Conservation (phyloP, 768 basidiomycete species). For the Pisolithus tinctorius region DNA sequence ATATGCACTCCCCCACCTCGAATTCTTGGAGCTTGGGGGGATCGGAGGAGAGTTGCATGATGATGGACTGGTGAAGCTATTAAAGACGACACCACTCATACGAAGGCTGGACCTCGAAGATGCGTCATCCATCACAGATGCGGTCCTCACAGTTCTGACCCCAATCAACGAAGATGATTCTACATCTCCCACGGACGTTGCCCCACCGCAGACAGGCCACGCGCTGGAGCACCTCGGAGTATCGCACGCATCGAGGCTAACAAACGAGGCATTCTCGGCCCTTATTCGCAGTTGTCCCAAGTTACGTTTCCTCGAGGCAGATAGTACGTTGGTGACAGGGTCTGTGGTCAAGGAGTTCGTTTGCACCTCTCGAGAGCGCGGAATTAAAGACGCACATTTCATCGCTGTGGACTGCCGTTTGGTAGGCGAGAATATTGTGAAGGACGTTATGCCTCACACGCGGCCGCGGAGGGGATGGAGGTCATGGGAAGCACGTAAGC, state of each 20-base stretch:
- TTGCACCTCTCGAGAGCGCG: conserved; percentile 41
- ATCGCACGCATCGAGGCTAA: conserved; percentile 59
- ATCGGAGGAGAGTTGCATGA: conserved; percentile 65
- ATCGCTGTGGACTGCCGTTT: conserved; percentile 74
- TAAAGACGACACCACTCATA: conserved; percentile 64
- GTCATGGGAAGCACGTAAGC: conserved; percentile 61
- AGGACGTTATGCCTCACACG: conserved; percentile 50
- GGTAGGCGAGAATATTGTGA: conserved; percentile 53
- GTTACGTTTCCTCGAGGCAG: conserved; percentile 66
- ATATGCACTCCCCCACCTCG: conserved; percentile 60
- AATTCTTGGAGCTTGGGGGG: conserved; percentile 73
- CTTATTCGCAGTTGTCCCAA: conserved; percentile 60
- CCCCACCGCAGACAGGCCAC: conserved; percentile 48
- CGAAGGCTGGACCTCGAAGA: conserved; percentile 83
- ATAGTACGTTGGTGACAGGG: conserved; percentile 69
- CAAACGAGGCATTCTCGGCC: conserved; percentile 53
- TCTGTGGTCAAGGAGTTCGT: conserved; percentile 64
- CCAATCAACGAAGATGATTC: conserved; percentile 26
- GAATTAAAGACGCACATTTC: conserved; percentile 44
- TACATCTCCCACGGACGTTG: conserved; percentile 10
- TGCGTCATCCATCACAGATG: conserved; percentile 65
- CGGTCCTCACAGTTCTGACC: conserved; percentile 60
- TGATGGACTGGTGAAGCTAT: conserved; percentile 64
- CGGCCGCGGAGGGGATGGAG: conserved; percentile 73
- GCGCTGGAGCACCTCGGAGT: conserved; percentile 66